These are phyloP conservation scores for Phytophthora tentaculata DNA, from an alignment of 352 stramenopile species.

Conservation along the genomic window DNA sequence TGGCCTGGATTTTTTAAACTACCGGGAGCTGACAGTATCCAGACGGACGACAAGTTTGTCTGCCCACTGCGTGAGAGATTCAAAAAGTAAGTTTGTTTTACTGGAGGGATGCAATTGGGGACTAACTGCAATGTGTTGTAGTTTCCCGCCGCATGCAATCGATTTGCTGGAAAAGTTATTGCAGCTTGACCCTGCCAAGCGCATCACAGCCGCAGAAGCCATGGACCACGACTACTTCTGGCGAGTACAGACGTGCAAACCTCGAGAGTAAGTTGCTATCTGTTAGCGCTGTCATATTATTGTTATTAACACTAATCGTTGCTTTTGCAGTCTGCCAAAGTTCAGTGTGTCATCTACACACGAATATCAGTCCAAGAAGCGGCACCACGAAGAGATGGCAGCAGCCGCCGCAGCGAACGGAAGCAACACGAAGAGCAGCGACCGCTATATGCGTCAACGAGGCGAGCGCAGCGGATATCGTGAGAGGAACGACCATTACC, in stretches of 20 bases:
- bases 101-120: background rate
- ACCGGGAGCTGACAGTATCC: conserved; percentile 65
- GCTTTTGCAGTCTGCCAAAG: conserved; percentile 69
- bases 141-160: conserved; percentile 78
- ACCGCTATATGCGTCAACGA: conserved; percentile 38
- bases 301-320: conserved; percentile 14
- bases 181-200: conserved; percentile 93
- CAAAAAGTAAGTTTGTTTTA: conserved; percentile 57
- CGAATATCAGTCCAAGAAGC: conserved; percentile 90
- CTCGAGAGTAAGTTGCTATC: conserved; percentile 64
- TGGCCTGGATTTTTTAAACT: conserved; percentile 85
- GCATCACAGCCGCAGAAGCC: conserved; percentile 94
- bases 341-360: conserved; percentile 86
- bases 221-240: conserved; percentile 98
- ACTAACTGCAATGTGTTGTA: conserved; percentile 25
- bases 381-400: conserved; percentile 77
- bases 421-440: conserved; percentile 27
- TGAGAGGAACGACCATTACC: conserved; percentile 44
- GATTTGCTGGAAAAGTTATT: conserved; percentile 95
- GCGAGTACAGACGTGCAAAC: conserved; percentile 86
- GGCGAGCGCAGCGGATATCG: conserved; percentile 38
- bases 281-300: background rate
- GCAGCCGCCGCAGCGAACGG: conserved; percentile 40
- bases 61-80: conserved; percentile 76
- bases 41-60: conserved; percentile 82